Evolutionary conservation across 139 green algal species (phyloP), one percentile per base, ranked within the genome.

Genomic region (Asterochloris erici): DNA sequence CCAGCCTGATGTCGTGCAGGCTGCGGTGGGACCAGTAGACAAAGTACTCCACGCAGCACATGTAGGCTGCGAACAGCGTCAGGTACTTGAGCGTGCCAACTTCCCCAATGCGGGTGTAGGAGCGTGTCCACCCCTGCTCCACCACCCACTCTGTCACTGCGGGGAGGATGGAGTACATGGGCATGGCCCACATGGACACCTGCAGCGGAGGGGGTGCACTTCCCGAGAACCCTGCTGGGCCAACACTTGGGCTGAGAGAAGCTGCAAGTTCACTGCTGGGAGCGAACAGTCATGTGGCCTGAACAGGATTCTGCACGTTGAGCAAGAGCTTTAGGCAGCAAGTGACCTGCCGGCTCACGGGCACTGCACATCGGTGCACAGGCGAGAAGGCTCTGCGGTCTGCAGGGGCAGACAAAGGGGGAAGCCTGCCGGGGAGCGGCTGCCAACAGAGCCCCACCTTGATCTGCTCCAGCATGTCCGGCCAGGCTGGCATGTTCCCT

Each of bases 1-100:
- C 86, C 14, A 81, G 79, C 70, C 90, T 93, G 82, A 95, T 87
- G 26, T 96, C 91, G 81, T 98, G 96, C 68, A 98, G 91, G 23
- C 86, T 70, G 14, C 96, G 89, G 91, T 98, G 96, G 92, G 93
- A 92, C 96, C 96, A 99, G 89, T 99, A 99, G 60, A 99, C 95
- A 27, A 92, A 92, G 73, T 97, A 97, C 87, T 99, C 96, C 26
- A 98, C 95, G 0, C 81, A 91, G 2, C 74, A 74, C 93, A 98
- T 97, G 93, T 98, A 98, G 12, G 92, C 29, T 12, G 89, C 85
- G 84, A 98, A 96, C 82, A 94, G 93, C 0, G 88, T 29, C 9
- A 92, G 71, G 86, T 98, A 97, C 62, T 81, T 71, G 0, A 84
- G 70, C 14, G 94, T 74, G 11, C 94, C 94, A 13, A 97, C 79